Base-by-base conservation (phyloP, 2,329 filamentous ascomycete genomes). In the Colletotrichum melonis region DNA sequence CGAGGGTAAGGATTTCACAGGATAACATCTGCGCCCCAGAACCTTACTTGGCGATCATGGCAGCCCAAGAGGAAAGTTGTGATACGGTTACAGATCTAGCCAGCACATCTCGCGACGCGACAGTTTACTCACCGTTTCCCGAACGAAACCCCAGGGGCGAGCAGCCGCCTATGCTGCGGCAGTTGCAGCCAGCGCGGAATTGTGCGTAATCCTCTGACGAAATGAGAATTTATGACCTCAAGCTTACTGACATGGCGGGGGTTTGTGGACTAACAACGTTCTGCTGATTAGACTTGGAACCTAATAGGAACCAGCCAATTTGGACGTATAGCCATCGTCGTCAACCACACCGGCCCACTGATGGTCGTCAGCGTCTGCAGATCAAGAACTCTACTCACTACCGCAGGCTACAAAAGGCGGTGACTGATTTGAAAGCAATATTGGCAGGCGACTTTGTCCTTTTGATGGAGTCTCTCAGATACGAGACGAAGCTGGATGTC, bases 41-140 rank as follows among this genome's bases (percentile, higher is more conserved):
- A 62, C 70, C 49, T 56, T 70, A 64, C 55, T 32, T 55, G 59
- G 59, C 66, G 67, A 73, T 70, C 70, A 66, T 46, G 24, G 24
- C 52, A 46, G 42, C 28, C 24, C 26, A 14, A 8, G 11, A 42
- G 12, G n/a, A 26, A 35, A 3, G 26, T 32, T 26, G 28, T 28
- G 12, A 8, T 12, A 22, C 52, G 22, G 35, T 14, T 32, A 26
- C 57, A 11, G 56, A 24, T 38, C n/a, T 22, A 30, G 30, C 8
- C 28, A 19, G 26, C 7, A 19, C 26, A 24, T 8, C 32, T 3
- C n/a, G 3, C 28, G 24, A 54, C n/a, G 3, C 28, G 24, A 54
- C 26, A 63, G 11, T 12, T 16, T 28, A 28, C 26, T 8, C 42
- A 52, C 19, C 5, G 4, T 63, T 22, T 19, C 11, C n/a, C 19